Conservation (phyloP, 129 eudicot species). For the Scalesia atractyloides region DNA sequence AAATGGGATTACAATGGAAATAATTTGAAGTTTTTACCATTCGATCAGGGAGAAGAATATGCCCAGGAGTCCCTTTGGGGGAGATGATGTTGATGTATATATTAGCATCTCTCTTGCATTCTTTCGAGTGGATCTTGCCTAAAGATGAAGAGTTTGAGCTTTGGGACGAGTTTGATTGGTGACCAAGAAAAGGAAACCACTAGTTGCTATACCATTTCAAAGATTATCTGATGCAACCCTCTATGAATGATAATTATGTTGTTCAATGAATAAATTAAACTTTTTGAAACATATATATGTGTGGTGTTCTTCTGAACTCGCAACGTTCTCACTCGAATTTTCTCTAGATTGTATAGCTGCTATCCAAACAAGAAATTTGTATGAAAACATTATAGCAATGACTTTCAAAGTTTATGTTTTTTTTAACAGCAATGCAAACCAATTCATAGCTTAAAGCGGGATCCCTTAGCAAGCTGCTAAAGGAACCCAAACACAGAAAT, state of each 20-base stretch:
- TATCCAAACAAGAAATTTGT: too few relatives aligned
- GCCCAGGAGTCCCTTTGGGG: conserved; percentile 29
- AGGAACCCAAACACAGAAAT: too few relatives aligned
- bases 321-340: too few relatives aligned
- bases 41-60: conserved; percentile 36
- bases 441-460: too few relatives aligned
- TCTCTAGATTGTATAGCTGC: too few relatives aligned
- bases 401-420: too few relatives aligned
- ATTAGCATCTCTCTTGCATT: conserved; percentile 34
- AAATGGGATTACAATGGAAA: conserved; percentile 39
- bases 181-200: conserved; percentile 32
- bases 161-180: conserved; percentile 32
- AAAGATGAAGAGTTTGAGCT: conserved; percentile 24
- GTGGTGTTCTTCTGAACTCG: too few relatives aligned
- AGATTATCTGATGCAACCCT: conserved; percentile 23
- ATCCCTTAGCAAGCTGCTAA: too few relatives aligned
- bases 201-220: conserved; percentile 25
- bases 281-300: too few relatives aligned
- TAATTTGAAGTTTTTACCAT: conserved; percentile 27
- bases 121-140: conserved; percentile 34
- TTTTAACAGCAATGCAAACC: too few relatives aligned
- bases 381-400: too few relatives aligned
- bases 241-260: not conserved
- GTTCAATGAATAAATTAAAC: not conserved
- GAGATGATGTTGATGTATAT: conserved; percentile 37